A percentile compares a stretch with the other conserved stretches of the same genome.
Evolutionary conservation across 1,139 yeast genomes (phyloP).

Genomic region (Lodderomyces orthopsilosis): DNA sequence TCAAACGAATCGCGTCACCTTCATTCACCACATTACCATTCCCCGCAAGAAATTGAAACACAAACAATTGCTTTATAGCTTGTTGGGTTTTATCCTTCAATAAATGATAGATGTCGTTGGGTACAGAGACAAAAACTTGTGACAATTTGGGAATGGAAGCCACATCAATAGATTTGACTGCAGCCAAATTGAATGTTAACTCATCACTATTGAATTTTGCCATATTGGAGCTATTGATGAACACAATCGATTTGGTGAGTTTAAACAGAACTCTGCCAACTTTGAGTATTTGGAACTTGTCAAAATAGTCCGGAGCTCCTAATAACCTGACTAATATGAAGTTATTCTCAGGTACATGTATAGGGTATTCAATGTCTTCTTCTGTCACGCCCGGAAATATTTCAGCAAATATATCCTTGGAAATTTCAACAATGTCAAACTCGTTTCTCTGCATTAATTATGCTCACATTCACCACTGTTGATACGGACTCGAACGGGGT

Average conservation of each 20-base stretch:
- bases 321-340: constrained; percentile 37
- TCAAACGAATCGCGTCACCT: constrained; percentile 34
- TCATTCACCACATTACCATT: constrained; percentile 35
- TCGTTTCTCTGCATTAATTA: constrained; percentile 27
- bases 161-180: constrained; percentile 30
- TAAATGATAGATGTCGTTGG: constrained; percentile 40
- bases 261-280: constrained; percentile 29
- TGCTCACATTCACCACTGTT: constrained; percentile 29
- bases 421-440: constrained; percentile 32
- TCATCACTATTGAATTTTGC: constrained; percentile 26
- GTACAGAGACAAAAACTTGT: constrained; percentile 42
- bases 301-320: constrained; percentile 46
- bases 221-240: constrained; percentile 39
- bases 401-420: constrained; percentile 32
- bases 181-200: constrained; percentile 33
- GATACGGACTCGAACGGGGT: constrained; percentile 8
- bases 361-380: constrained; percentile 2
- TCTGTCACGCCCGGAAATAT: constrained; percentile 27
- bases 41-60: constrained; percentile 23
- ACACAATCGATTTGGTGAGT: constrained; percentile 25
- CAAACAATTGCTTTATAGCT: constrained; percentile 28
- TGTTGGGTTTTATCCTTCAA: constrained; percentile 26
- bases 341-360: constrained; percentile 14
- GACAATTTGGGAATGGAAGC: constrained; percentile 29
- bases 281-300: constrained; percentile 33